Evolutionary conservation across 2,329 filamentous ascomycete species (phyloP).

Genomic region (Aspergillus versicolor): DNA sequence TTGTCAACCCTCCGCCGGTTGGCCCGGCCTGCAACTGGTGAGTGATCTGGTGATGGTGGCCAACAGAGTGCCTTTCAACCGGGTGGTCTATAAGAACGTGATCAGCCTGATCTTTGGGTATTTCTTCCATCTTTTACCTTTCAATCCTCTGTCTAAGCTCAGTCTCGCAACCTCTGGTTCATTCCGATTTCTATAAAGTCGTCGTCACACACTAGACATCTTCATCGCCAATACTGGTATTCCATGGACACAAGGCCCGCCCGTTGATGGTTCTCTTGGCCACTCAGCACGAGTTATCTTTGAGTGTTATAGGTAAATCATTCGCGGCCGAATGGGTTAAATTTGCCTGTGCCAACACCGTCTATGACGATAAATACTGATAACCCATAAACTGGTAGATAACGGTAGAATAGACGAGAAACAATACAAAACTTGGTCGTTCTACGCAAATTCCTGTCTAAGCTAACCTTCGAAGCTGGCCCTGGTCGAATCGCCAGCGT

Average conservation of each 20-base stretch:
- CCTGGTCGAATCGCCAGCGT: background rate
- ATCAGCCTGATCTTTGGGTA: background rate
- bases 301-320: conserved; percentile 56
- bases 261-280: background rate
- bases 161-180: no score
- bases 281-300: background rate
- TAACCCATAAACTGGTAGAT: background rate
- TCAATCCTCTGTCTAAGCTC: no score
- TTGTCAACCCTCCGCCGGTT: no score
- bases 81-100: no score
- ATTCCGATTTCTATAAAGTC: no score
- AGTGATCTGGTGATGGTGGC: no score
- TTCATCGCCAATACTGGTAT: no score
- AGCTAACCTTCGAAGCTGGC: background rate
- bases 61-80: no score
- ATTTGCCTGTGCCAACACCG: conserved; percentile 69
- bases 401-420: background rate
- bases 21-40: no score
- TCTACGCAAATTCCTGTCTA: background rate
- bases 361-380: conserved; percentile 46
- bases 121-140: no score
- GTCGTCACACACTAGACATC: no score
- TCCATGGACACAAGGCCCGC: no score
- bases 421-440: background rate
- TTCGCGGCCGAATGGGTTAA: conserved; percentile 75